phyloP scores from a whole-genome alignment of 2,329 filamentous ascomycete genomes.

The Plectosphaerella plurivora region DNA sequence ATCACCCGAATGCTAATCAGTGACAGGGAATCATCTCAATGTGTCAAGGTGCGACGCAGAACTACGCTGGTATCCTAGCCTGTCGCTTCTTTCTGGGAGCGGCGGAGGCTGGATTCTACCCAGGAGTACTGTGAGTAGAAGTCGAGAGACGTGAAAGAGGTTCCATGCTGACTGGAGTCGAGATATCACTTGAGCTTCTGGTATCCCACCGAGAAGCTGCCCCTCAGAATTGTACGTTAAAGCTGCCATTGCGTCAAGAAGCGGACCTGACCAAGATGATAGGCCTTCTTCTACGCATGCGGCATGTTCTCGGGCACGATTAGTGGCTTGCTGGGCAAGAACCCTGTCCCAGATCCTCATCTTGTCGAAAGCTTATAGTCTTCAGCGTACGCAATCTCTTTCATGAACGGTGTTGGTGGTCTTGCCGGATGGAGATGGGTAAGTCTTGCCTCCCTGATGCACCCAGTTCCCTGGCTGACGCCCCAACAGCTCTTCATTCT shows the following conservation, averaged over 20 bases:
- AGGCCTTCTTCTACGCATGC: conserved; percentile 26
- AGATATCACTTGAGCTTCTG: conserved; percentile 23
- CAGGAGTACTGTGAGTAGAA: conserved; percentile 15
- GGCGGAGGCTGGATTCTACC: conserved; percentile 23
- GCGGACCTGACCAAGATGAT: background rate
- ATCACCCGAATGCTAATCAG: background rate
- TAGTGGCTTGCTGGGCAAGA: conserved; percentile 17
- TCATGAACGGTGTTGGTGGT: conserved; percentile 17
- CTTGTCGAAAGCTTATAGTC: background rate
- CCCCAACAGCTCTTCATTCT: conserved; percentile 18
- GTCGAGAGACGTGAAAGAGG: background rate
- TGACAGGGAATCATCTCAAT: conserved; percentile 15
- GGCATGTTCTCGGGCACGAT: conserved; percentile 26
- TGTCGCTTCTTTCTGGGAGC: conserved; percentile 20
- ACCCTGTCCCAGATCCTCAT: accelerated
- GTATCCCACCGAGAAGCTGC: conserved; percentile 24
- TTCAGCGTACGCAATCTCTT: conserved; percentile 19
- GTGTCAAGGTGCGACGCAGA: conserved; percentile 16
- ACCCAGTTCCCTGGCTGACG: background rate
- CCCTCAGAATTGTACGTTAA: conserved; percentile 20
- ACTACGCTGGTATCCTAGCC: conserved; percentile 18
- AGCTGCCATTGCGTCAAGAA: background rate
- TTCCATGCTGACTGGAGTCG: background rate
- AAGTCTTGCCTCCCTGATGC: background rate
- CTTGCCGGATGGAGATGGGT: conserved; percentile 21